These are phyloP conservation scores for Argentina anserina DNA, from an alignment of 306 rosid species.

Conservation along the genomic window DNA sequence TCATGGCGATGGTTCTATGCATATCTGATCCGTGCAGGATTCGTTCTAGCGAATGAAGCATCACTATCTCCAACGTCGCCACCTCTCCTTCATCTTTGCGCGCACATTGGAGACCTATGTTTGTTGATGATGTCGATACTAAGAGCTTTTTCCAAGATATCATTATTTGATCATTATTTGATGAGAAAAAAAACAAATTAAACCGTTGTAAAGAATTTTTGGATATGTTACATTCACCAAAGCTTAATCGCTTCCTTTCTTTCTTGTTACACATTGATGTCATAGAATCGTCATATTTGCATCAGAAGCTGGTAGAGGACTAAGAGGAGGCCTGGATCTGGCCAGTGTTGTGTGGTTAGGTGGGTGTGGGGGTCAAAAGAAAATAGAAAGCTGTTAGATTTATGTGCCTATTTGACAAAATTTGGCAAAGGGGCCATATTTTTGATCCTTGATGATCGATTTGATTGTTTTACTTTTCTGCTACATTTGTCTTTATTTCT, in stretches of 20 bases:
- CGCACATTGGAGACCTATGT: not conserved
- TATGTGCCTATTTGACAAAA: conserved; percentile 20
- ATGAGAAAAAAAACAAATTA: too few species aligned
- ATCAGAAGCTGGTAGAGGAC: conserved; percentile 2
- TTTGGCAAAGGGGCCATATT: not conserved
- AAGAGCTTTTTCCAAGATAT: too few species aligned
- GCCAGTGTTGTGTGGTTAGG: conserved; percentile 9
- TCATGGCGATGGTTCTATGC: not conserved
- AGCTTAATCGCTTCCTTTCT: not conserved
- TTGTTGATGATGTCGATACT: too few species aligned
- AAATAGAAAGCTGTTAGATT: not conserved
- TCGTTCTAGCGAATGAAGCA: not conserved
- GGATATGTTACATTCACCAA: too few species aligned
- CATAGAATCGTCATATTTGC: conserved; percentile 33
- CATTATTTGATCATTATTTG: too few species aligned
- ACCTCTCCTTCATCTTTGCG: not conserved
- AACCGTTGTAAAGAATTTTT: too few species aligned
- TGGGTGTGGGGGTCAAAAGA: conserved; percentile 1
- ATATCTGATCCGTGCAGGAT: not conserved
- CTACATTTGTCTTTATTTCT: conserved; percentile 25
- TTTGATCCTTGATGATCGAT: conserved; percentile 8
- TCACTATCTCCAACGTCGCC: not conserved
- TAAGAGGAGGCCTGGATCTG: not conserved
- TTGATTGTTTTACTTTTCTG: conserved; percentile 24
- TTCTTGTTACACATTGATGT: conserved; percentile 32